Evolutionary conservation across 2,329 filamentous ascomycete genomes (phyloP), one percentile per base, ranked within the genome.

Genomic region (Beauveria brongniartii): DNA sequence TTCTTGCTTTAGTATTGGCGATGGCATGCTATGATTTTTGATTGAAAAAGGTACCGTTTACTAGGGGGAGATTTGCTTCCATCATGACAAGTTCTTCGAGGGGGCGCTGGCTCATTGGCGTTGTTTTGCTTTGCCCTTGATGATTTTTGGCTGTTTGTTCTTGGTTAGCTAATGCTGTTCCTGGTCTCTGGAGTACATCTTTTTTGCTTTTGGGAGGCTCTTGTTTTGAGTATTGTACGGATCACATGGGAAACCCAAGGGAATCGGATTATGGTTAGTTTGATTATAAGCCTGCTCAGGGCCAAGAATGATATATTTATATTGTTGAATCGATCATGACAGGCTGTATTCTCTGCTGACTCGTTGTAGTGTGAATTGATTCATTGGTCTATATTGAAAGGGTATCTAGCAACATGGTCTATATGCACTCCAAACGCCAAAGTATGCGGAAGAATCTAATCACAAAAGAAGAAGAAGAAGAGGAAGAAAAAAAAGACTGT

Each of bases 11-110:
- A 10, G 24, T 24, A 34, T 34, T 54, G 47, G 50, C 50, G 18
- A 61, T 43, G 55, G 47, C 47, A 55, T 55, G 59, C n/a, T 62
- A 26, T 51, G 55, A 65, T 53, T 74, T 73, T 58, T 20, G 34
- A 55, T 73, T 64, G 66, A 50, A 64, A 55, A 64, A 62, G 61
- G 62, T 62, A 41, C 26, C 28, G 63, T 47, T 47, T 28, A 26
- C 24, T 46, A 30, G 57, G 52, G 26, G 22, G 30, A 34, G 44
- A 51, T 55, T 55, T 61, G 43, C 30, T 52, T 55, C n/a, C 14
- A 47, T 40, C 18, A 46, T 22, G 59, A 65, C 65, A 65, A 67
- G 63, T 70, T 66, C 68, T 64, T 67, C 63, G 64, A 55, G 63
- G 34, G 28, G 50, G 20, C 34, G 55, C 46, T 63, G 40, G 59